Evolutionary conservation across 495 filamentous ascomycete species (phyloP), one percentile per base, ranked within the genome.

Genomic region (Lepidopterella palustris): DNA sequence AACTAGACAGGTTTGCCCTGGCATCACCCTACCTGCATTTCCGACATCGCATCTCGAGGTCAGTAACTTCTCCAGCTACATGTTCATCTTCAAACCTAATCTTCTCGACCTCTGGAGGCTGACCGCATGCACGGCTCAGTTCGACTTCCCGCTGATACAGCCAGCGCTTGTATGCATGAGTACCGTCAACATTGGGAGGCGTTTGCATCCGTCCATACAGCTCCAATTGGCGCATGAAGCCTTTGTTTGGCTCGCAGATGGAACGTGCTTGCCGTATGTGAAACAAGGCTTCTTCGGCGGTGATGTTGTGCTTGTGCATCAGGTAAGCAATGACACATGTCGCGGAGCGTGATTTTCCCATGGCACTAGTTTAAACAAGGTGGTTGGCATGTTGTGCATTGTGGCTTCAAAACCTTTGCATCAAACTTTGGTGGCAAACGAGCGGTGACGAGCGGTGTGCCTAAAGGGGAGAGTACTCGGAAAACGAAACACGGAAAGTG

Each of bases 271-370:
- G 68, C 27, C 81, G 79, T 55, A 98, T 76, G 35, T 83, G 70
- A 29, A 72, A 70, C 45, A 92, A 74, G 6, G 88, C 85, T 51
- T 83, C 77, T 35, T 76, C 65, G 25, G 83, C 82, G 42, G 77
- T 82, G 57, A 85, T 77, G 54, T 73, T 64, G 59, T 63, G 67
- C 60, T 79, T 80, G 75, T 86, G 84, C 68, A 96, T 86, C 53
- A 97, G 76, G 74, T 90, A 96, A 67, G 95, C 91, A 54, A 93
- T 80, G 60, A 90, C 79, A 63, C 90, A 79, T 45, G 90, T 84
- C 61, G 90, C 86, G 23, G 92, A 97, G 51, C 93, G 88, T 53
- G 90, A 96, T 74, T 92, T 92, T 29, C 93, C 93, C 90, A 96
- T 95, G 28, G 90, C 92, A 80, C 93, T 97, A 73, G 57, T 58